These are phyloP conservation scores for Candida railenensis DNA, from an alignment of 805 yeast genomes.

Conservation along the genomic window DNA sequence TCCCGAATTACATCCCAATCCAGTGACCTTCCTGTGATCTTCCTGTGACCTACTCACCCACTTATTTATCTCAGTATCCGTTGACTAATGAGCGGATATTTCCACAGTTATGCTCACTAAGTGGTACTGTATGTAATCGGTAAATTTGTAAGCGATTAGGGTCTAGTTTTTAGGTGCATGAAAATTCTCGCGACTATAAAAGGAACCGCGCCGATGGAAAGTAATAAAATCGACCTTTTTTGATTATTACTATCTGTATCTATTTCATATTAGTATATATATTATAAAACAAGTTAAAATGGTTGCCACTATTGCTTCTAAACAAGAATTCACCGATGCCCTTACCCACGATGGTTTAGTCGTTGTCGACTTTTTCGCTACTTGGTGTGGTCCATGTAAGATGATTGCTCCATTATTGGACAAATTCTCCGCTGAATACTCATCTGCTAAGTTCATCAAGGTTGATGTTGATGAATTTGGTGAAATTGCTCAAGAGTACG, in stretches of 20 bases:
- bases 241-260: too few species aligned
- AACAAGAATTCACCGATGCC: constrained; percentile 64
- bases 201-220: background rate
- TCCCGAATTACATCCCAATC: too few species aligned
- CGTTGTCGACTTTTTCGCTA: constrained; percentile 93
- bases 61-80: background rate
- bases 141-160: background rate
- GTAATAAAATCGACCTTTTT: too few species aligned
- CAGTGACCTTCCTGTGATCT: too few species aligned
- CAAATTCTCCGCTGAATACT: constrained; percentile 68
- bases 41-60: too few species aligned
- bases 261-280: too few species aligned
- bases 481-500: constrained; percentile 68
- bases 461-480: constrained; percentile 87
- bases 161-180: background rate
- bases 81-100: background rate
- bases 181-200: background rate
- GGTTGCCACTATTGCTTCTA: constrained; percentile 34
- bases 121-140: background rate
- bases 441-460: constrained; percentile 75
- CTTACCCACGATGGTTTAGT: constrained; percentile 67
- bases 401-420: constrained; percentile 93
- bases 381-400: constrained; percentile 99
- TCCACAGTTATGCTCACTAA: background rate
- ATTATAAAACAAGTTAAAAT: constrained; percentile 21